These are phyloP conservation scores for Serendipita sp. DNA, from an alignment of 768 basidiomycete species.

Conservation along the genomic window DNA sequence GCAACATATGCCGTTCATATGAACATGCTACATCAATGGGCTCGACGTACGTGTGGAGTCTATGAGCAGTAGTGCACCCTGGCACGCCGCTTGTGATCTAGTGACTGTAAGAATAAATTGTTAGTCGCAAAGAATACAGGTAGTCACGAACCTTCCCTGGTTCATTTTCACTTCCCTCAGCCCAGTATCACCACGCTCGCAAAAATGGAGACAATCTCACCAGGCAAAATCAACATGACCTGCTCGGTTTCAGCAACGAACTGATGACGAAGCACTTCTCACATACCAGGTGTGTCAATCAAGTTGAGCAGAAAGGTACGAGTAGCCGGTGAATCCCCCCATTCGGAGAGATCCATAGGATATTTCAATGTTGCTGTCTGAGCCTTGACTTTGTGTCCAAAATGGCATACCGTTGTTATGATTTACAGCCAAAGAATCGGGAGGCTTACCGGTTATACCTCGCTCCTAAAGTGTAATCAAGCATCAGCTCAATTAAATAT, in stretches of 20 bases:
- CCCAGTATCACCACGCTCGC: background rate
- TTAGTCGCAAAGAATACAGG: no score
- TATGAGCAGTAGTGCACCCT: conserved; percentile 73
- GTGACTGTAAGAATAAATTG: conserved; percentile 34
- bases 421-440: background rate
- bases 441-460: conserved; percentile 69
- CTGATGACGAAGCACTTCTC: background rate
- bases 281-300: conserved; percentile 65
- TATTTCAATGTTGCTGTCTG: conserved; percentile 66
- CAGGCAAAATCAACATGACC: conserved; percentile 98
- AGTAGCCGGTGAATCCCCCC: no score
- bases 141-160: background rate
- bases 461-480: conserved; percentile 33
- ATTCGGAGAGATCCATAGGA: background rate
- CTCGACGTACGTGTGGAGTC: conserved; percentile 57
- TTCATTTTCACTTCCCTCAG: no score
- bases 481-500: no score
- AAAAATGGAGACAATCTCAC: conserved; percentile 29
- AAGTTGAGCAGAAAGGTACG: conserved; percentile 65
- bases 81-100: conserved; percentile 78
- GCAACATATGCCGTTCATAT: background rate
- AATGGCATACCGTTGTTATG: background rate
- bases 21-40: background rate
- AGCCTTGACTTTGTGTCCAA: conserved; percentile 55
- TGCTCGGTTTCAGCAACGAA: conserved; percentile 15